Percentiles rank a stretch among this genome's conserved stretches.
These are phyloP conservation scores for Darksidea phi DNA, from an alignment of 495 filamentous ascomycete genomes.

Conservation along the genomic window DNA sequence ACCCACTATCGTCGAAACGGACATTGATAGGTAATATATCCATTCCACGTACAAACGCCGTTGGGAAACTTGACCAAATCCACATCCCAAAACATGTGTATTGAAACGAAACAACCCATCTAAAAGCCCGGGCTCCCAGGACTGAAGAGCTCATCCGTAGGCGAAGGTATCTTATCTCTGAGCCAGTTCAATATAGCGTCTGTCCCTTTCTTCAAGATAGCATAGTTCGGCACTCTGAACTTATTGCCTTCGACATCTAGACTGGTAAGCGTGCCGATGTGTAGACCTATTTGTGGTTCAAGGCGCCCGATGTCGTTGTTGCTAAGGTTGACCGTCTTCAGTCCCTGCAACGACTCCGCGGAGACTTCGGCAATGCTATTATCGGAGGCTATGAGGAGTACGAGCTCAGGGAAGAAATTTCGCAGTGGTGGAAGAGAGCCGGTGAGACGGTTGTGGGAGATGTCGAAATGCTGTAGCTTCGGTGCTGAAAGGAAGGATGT, in stretches of 20 bases:
- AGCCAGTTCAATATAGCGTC: conserved; percentile 83
- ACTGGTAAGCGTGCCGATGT: conserved; percentile 56
- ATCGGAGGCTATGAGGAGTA: conserved; percentile 66
- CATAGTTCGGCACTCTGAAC: conserved; percentile 84
- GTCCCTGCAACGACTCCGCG: conserved; percentile 69
- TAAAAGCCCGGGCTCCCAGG: not conserved
- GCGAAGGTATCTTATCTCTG: conserved; percentile 65
- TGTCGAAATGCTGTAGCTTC: conserved; percentile 68
- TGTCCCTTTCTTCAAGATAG: conserved; percentile 81
- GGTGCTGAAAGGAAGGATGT: conserved; percentile 65
- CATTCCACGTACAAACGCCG: too few relatives aligned
- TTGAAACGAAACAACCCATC: not conserved
- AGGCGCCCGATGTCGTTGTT: conserved; percentile 80
- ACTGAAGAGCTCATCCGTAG: conserved; percentile 50
- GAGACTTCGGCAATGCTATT: conserved; percentile 72
- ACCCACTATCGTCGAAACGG: too few relatives aligned
- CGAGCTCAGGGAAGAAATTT: conserved; percentile 62
- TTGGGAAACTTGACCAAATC: too few relatives aligned
- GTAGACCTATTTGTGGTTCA: conserved; percentile 72
- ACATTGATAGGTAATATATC: too few relatives aligned
- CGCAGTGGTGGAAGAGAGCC: conserved; percentile 59
- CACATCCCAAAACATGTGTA: too few relatives aligned
- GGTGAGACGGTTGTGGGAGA: conserved; percentile 74
- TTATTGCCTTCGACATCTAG: conserved; percentile 74
- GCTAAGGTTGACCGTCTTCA: conserved; percentile 71